Base-by-base conservation (phyloP, 352 stramenopile species). In the Plasmopara viticola region DNA sequence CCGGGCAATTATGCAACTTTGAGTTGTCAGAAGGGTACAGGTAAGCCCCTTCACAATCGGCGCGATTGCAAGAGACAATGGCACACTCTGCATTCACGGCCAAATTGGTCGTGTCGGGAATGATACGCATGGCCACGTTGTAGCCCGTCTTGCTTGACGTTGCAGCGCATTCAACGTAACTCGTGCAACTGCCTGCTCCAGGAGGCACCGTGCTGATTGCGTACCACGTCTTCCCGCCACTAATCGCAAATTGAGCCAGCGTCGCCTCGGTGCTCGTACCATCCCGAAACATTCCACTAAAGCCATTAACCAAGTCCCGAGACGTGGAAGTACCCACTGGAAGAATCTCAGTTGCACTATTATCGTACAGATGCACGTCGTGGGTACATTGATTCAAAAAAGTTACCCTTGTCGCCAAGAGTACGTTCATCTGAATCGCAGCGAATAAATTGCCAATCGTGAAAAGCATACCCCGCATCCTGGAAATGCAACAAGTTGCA, bases 261-360 rank as follows among this genome's bases (percentile, higher is more conserved):
- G 70, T 87, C 8, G 76, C 76, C 20, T 83, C 59, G 7, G 60
- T 44, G 47, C 39, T 48, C 14, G 28, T 44, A 46, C 72, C 70
- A 48, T 86, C 69, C 48, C 78, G 78, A 56, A 86, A 88, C 74
- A 88, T 85, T 56, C 68, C 71, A 42, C 63, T 70, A 40, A 72
- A 85, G 41, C 68, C 72, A 30, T 60, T 51, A 10, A 46, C 15
- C 34, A 79, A 48, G 8, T 64, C 45, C 15, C 69, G 61, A 9
- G 59, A 68, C 33, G 63, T 80, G 5, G 63, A 63, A 0, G 53
- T 46, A 13, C 68, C 62, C 5, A 52, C 41, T 0, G 52, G 38
- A 25, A 83, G 53, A 17, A 56, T 46, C 51, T 68, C 58, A 15
- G 56, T 64, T 6, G 42, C 59, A 33, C 53, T 58, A 64, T 83